These are phyloP conservation scores for Cyclocybe aegerita DNA, from an alignment of 768 basidiomycete species.

Conservation along the genomic window DNA sequence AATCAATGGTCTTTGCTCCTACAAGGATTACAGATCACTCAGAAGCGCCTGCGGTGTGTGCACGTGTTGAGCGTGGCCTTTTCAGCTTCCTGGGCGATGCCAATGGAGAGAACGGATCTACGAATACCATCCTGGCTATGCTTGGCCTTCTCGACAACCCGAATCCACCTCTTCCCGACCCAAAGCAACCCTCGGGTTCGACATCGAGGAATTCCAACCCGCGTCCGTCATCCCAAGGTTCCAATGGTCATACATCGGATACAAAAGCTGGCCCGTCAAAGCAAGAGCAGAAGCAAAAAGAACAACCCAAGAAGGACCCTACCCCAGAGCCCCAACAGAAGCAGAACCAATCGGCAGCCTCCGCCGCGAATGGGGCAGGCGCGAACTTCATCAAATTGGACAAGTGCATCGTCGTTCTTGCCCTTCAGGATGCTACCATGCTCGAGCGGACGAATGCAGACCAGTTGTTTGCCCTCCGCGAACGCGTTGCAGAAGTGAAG, in stretches of 20 bases:
- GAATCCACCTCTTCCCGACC: slow-evolving; percentile 1
- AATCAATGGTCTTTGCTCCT: slow-evolving; percentile 27
- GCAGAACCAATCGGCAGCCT: not conserved
- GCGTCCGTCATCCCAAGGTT: not conserved
- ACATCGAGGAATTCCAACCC: not conserved
- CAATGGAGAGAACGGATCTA: slow-evolving; percentile 35
- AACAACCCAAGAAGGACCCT: not conserved
- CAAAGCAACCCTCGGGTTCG: not conserved
- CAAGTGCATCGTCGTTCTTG: slow-evolving; percentile 15
- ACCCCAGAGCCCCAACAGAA: not conserved
- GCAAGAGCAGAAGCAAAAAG: not conserved
- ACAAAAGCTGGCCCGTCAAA: not conserved
- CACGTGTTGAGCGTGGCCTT: slow-evolving; percentile 29
- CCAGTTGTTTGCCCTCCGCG: slow-evolving; percentile 13
- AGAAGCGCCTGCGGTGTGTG: slow-evolving; percentile 32
- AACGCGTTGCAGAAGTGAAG: slow-evolving; percentile 14
- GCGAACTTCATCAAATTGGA: too few relatives aligned
- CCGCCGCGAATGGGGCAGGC: not conserved
- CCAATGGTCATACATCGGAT: not conserved
- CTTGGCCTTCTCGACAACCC: slow-evolving; percentile 29
- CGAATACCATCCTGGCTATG: slow-evolving; percentile 36
- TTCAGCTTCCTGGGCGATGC: slow-evolving; percentile 44
- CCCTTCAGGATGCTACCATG: slow-evolving; percentile 7
- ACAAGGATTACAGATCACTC: slow-evolving; percentile 17
- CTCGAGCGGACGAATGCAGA: slow-evolving; percentile 2